Percentiles rank a stretch among this genome's conserved stretches.
Evolutionary conservation across 495 filamentous ascomycete genomes (phyloP).

Genomic region (Astrothelium macrocarpum): DNA sequence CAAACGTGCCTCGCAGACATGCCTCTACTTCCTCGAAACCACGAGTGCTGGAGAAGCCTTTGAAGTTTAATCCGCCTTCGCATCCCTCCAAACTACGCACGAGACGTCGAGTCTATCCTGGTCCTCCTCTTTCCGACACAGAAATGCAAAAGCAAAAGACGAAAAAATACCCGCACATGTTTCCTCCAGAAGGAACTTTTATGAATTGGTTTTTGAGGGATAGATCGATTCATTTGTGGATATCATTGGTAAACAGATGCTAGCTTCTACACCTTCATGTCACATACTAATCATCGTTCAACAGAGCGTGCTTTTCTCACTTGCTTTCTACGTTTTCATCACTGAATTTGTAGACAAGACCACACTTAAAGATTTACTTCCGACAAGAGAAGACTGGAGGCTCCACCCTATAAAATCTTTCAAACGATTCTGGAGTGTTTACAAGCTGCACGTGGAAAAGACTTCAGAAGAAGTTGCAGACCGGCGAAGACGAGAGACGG

Average conservation of each 20-base stretch:
- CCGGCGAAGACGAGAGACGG: slow-evolving; percentile 53
- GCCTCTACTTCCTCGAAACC: slow-evolving; percentile 35
- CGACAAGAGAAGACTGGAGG: slow-evolving; percentile 48
- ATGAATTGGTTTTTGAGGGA: slow-evolving; percentile 66
- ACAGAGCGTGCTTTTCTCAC: slow-evolving; percentile 55
- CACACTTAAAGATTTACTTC: slow-evolving; percentile 63
- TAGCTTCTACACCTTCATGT: slow-evolving; percentile 1
- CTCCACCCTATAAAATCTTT: slow-evolving; percentile 54
- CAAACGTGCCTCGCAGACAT: neutral
- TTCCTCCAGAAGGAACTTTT: slow-evolving; percentile 64
- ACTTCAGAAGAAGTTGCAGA: slow-evolving; percentile 52
- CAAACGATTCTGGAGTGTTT: slow-evolving; percentile 50
- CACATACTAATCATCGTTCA: neutral
- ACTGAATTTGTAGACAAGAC: slow-evolving; percentile 61
- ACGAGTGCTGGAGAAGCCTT: slow-evolving; percentile 63
- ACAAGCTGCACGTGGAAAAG: slow-evolving; percentile 59
- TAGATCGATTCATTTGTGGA: slow-evolving; percentile 62
- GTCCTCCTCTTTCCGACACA: slow-evolving; percentile 42
- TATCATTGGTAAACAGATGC: slow-evolving; percentile 55
- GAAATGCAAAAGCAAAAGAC: slow-evolving; percentile 52
- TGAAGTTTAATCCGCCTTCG: slow-evolving; percentile 76
- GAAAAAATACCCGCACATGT: slow-evolving; percentile 71
- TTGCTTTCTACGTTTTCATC: slow-evolving; percentile 58
- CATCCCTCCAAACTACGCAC: slow-evolving; percentile 55
- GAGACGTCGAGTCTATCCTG: slow-evolving; percentile 49